Evolutionary conservation across 129 eudicot genomes (phyloP), one percentile per base, ranked within the genome.

Genomic region (Artemisia tridentata): DNA sequence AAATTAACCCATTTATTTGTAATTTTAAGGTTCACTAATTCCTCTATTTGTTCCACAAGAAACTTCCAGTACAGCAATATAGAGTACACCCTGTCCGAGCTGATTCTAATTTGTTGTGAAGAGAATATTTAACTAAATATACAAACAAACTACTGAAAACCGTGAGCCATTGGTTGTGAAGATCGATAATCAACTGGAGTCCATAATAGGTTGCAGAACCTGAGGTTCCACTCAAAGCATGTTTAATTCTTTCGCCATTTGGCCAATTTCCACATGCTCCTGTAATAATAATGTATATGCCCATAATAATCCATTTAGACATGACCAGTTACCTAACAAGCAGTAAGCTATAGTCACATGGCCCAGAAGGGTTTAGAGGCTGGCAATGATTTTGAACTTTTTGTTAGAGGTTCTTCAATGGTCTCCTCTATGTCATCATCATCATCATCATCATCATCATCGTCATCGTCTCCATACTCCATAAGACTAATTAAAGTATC

Each of bases 401-500:
- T 67, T 43, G 75, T 67, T 13, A 38, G 3, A 14, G 71, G 5
- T 56, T 77, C 84, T 66, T 66, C 68, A 19, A 13, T 51, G 31
- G 75, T 78, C 65, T 80, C 84, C 43, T 79, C 79, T 3, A 57
- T 68, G 67, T 81, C 82, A 14, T 80, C 92, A 15, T 81, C 95
- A 10, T 27, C 31, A 27, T 84, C 92, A 19, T 87, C 97, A 5
- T 27, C 31, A 29, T 84, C 93, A 20, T 87, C 97, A 6, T 83
- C 98, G 21, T 87, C 97, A 6, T 83, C 98, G 21, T 86, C 96
- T 72, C 98, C 98, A 78, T 92, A 92, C 68, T 78, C 96, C 98
- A 86, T 79, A 55, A 92, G 85, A 81, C 86, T 82, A 64, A 81
- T 63, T 62, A 88, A 80, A 7, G 98, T 92, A 77, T 92, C 98